Evolutionary conservation across 768 basidiomycete species (phyloP).

Genomic region (Podaxis mareebaensis): DNA sequence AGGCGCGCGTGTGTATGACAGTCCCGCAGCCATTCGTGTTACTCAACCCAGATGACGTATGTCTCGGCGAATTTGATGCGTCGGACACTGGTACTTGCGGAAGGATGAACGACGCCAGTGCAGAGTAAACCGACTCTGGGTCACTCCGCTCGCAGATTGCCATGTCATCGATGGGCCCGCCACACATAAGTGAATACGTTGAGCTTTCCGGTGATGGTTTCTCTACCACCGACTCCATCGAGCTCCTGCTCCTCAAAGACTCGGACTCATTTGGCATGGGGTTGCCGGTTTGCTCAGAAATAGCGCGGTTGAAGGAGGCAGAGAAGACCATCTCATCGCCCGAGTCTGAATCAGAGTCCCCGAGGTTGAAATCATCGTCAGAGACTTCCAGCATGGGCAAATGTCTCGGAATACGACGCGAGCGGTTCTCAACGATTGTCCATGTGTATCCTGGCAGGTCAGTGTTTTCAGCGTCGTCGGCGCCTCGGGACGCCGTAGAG

Average conservation of each 20-base stretch:
- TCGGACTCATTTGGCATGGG: slow-evolving; percentile 22
- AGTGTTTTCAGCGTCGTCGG: slow-evolving; percentile 17
- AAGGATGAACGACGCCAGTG: slow-evolving; percentile 30
- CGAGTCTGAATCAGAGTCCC: slow-evolving; percentile 18
- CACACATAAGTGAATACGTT: slow-evolving; percentile 31
- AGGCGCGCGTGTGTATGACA: slow-evolving; percentile 54
- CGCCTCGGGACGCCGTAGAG: background rate
- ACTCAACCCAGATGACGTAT: slow-evolving; percentile 19
- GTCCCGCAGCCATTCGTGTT: slow-evolving; percentile 64
- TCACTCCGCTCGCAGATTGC: background rate
- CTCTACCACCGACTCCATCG: slow-evolving; percentile 10
- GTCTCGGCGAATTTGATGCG: slow-evolving; percentile 23
- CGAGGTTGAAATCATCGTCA: slow-evolving; percentile 12
- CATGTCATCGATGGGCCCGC: slow-evolving; percentile 21
- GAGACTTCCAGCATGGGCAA: slow-evolving; percentile 13
- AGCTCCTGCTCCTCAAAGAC: slow-evolving; percentile 14
- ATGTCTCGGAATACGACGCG: slow-evolving; percentile 9
- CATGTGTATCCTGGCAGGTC: slow-evolving; percentile 14
- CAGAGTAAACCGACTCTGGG: slow-evolving; percentile 16
- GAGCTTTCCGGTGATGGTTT: slow-evolving; percentile 22
- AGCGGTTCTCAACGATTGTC: slow-evolving; percentile 13
- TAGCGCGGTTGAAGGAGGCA: slow-evolving; percentile 6
- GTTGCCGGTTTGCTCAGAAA: slow-evolving; percentile 10
- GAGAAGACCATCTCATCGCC: slow-evolving; percentile 19
- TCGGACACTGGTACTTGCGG: slow-evolving; percentile 34